Evolutionary conservation across 768 basidiomycete genomes (phyloP), one percentile per base, ranked within the genome.

Genomic region (Dioszegia hungarica): DNA sequence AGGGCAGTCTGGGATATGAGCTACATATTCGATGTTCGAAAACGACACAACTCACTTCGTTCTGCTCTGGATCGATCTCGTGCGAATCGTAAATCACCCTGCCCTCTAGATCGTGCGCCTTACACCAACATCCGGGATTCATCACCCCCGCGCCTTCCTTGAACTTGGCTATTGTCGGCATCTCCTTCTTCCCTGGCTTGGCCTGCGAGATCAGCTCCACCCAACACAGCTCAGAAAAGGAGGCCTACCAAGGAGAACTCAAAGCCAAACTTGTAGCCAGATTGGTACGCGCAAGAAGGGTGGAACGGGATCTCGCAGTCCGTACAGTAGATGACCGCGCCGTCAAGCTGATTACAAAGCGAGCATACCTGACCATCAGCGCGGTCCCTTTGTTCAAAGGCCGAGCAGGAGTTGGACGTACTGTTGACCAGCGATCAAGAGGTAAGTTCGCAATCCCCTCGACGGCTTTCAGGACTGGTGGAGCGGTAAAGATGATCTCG

Each of bases 211-310:
- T 60, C 39, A 50, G 41, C 41, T 36, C 12, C 17, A 33, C 3
- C 25, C 15, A 28, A 27, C 20, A 19, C 17, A 28, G 25, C 14
- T 43, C 10, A 2, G 17, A 38, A 41, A 17, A 25, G 10, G 10
- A 17, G 8, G 77, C 86, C 70, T 63, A 88, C 90, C 33, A 86
- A 82, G 66, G 87, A 86, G 37, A 98, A 83, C 78, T 98, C 93
- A 75, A 99, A 95, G 27, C 90, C 92, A 63, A 98, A 92, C 63
- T 81, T 86, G 78, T 87, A 84, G 0, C 87, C 87, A 37, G 84
- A 79, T 51, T 81, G 82, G 89, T 90, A 97, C 19, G 90, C 95
- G 74, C 95, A 99, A 0, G 89, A 86, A 8, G 86, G 80, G 73
- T 99, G 95, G 73, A 86, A 91, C 62, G 88, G 84, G 49, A 81